phyloP scores from a whole-genome alignment of 306 rosid species.

The Gillenia trifoliata region DNA sequence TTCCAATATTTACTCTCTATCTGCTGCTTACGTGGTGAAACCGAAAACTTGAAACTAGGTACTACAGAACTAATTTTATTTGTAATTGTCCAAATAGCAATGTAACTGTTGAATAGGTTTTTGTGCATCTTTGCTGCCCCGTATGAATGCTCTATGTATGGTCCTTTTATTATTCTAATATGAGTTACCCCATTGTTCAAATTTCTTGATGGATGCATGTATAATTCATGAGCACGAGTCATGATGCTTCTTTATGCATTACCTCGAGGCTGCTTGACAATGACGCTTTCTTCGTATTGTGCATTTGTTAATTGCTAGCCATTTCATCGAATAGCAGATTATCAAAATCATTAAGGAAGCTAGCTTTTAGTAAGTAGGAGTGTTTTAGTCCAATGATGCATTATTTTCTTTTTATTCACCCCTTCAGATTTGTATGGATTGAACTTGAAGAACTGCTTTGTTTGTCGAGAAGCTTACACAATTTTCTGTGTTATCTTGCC shows the following conservation, averaged over 20 bases:
- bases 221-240: not conserved
- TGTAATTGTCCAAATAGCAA: not conserved
- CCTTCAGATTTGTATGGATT: not conserved
- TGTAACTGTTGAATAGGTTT: slow-evolving; percentile 1
- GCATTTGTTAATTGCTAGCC: not conserved
- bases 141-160: not conserved
- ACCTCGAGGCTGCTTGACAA: not conserved
- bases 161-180: not conserved
- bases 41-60: not conserved
- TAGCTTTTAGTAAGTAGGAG: not conserved
- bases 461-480: not conserved
- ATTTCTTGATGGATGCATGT: not conserved
- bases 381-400: not conserved
- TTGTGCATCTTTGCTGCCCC: not conserved
- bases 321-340: not conserved
- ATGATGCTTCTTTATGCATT: not conserved
- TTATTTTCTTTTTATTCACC: not conserved
- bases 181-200: not conserved
- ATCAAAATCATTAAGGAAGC: not conserved
- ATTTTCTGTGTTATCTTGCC: not conserved
- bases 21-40: not conserved
- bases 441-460: not conserved
- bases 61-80: not conserved
- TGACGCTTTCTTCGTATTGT: not conserved
- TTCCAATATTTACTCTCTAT: not conserved